Percentiles rank a stretch among this genome's conserved stretches.
Evolutionary conservation across 768 basidiomycete genomes (phyloP).

Genomic region (Myochromella boudieri): DNA sequence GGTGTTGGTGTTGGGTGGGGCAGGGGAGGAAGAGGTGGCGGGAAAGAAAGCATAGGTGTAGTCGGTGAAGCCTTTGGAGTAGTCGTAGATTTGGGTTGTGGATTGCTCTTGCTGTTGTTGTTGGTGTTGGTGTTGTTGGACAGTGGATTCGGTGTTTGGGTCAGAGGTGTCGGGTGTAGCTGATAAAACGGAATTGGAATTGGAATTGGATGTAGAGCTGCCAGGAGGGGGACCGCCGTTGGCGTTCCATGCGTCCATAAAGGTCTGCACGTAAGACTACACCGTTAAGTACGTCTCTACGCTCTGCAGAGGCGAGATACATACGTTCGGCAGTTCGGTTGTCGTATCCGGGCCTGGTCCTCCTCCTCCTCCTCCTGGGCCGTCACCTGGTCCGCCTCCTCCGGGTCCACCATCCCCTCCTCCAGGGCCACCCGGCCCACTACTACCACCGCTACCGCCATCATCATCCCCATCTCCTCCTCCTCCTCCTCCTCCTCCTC

Average conservation of each 20-base stretch:
- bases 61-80: constrained; percentile 8
- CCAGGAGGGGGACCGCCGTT: constrained; percentile 50
- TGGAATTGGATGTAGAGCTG: constrained; percentile 25
- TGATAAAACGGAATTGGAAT: constrained; percentile 14
- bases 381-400: neutral
- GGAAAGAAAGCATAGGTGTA: constrained; percentile 17
- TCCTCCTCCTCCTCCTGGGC: neutral
- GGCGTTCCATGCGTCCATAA: constrained; percentile 60
- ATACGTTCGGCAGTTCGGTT: constrained; percentile 10
- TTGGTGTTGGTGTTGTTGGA: constrained; percentile 10
- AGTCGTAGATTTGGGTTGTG: constrained; percentile 24
- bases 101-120: constrained; percentile 22
- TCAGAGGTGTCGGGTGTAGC: constrained; percentile 10
- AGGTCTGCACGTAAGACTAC: constrained; percentile 32
- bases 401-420: neutral
- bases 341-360: neutral
- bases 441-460: neutral
- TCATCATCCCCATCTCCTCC: neutral
- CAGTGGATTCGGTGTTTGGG: constrained; percentile 7
- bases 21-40: neutral
- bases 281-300: constrained; percentile 1
- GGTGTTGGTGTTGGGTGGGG: neutral
- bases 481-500: constrained; percentile 21
- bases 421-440: neutral
- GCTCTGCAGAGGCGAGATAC: constrained; percentile 1